Percentiles rank a stretch among this genome's conserved stretches.
Conservation (phyloP, 768 basidiomycete species). For the Mycena chlorophos region DNA sequence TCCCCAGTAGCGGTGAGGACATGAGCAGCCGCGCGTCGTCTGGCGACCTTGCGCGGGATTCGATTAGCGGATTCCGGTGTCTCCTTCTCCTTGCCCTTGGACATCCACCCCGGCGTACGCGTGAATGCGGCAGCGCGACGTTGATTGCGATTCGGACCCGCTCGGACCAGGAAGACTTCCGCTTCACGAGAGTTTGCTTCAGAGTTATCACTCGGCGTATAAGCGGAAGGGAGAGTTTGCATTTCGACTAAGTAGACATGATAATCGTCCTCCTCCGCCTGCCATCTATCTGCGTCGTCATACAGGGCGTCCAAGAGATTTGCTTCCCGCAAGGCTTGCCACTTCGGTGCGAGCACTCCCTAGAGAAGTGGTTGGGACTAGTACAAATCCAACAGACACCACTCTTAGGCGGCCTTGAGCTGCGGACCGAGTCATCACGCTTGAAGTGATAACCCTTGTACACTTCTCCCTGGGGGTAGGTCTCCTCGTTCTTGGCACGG, state of each 20-base stretch:
- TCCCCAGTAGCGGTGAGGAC: too few species aligned
- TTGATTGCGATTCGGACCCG: neutral
- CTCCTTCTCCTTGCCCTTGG: neutral
- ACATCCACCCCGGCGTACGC: neutral
- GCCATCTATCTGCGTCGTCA: neutral
- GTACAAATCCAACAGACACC: constrained; percentile 1
- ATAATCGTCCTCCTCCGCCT: neutral
- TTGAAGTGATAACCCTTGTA: neutral
- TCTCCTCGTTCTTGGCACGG: too few species aligned
- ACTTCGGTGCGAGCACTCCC: constrained; percentile 3
- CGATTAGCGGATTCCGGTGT: neutral
- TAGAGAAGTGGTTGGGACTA: neutral
- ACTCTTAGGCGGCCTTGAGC: neutral
- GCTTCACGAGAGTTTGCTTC: too few species aligned
- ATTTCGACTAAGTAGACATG: neutral
- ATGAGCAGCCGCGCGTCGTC: too few species aligned
- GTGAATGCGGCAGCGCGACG: neutral
- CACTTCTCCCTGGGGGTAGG: neutral
- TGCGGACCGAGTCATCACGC: neutral
- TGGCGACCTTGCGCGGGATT: too few species aligned
- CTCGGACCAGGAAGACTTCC: neutral
- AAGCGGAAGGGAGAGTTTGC: neutral
- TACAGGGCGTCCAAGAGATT: neutral
- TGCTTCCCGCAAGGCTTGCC: neutral
- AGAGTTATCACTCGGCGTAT: too few species aligned